Base-by-base conservation (phyloP, 306 rosid genomes). In the Dicorynia guianensis region DNA sequence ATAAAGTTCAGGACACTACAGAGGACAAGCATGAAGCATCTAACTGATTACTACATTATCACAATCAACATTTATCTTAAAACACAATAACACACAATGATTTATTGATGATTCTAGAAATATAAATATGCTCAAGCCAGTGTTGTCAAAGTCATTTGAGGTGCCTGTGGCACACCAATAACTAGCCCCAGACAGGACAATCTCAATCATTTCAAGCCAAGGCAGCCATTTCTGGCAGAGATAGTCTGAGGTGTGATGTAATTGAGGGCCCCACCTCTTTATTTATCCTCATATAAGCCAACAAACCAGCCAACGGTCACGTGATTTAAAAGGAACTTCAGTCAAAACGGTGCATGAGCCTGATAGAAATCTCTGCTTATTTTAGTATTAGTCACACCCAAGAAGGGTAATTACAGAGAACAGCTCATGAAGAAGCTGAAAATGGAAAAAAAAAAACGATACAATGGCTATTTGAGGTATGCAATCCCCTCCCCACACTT, bases 281-380 rank as follows among this genome's bases (percentile, higher is more conserved):
- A 63, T 33, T 72, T 14, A 65, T 54, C 73, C 67, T 55, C 57
- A 36, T 43, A 54, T 43, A 64, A 79, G 19, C 55, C 55, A 20
- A 65, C 63, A 30, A 42, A 80, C 6, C 60, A 74, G 34, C 6
- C 13, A 30, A 9, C 44, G 54, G 58, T 14, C 46, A 75, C 43
- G 61, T 25, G 18, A 60, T 42, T 79, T 30, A 38, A 55, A 38
- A 74, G 53, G 30, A 64, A 58, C 66, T 67, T 66, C 59, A 66
- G 50, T 25, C 19, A 53, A 36, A 25, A 72, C n/a, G n/a, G n/a
- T n/a, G n/a, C n/a, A n/a, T n/a, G n/a, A n/a, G n/a, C n/a, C n/a
- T 25, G 30, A 25, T 25, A 25, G 30, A 25, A 25, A 25, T 25
- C 30, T 25, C 30, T 25, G 2, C 30, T 25, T 25, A 25, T 25